These are phyloP conservation scores for Pseudopediastrum boryanum DNA, from an alignment of 139 green algal genomes.

Conservation along the genomic window DNA sequence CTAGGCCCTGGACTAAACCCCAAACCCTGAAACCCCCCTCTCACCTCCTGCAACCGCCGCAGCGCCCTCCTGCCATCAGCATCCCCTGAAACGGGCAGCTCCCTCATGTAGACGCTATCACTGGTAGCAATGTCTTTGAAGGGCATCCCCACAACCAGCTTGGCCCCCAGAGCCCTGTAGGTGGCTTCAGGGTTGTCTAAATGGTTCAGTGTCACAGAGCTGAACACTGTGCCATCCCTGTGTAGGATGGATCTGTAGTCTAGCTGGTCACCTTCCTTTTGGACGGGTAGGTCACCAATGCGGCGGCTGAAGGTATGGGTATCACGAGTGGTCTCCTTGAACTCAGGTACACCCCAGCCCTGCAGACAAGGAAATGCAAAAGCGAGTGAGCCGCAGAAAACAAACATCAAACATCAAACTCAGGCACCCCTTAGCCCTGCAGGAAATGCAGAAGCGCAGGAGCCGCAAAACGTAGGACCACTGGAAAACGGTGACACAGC, in stretches of 20 bases:
- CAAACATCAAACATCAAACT: conserved; percentile 11
- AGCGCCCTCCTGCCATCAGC: conserved; percentile 69
- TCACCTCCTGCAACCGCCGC: conserved; percentile 84
- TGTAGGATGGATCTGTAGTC: conserved; percentile 93
- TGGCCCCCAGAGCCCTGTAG: conserved; percentile 91
- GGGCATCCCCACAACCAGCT: conserved; percentile 97
- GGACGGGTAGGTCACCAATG: conserved; percentile 78
- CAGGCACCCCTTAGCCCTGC: no score
- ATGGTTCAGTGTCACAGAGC: conserved; percentile 57
- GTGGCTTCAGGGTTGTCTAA: conserved; percentile 56
- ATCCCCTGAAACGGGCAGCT: conserved; percentile 69
- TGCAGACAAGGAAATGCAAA: conserved; percentile 24
- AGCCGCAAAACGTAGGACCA: no score
- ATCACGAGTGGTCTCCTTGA: conserved; percentile 86
- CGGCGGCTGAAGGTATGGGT: conserved; percentile 88
- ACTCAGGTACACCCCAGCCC: conserved; percentile 74
- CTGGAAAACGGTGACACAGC: no score
- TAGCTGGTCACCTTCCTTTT: conserved; percentile 74
- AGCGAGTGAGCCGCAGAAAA: not conserved
- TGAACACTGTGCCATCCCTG: conserved; percentile 69
- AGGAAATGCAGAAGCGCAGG: no score
- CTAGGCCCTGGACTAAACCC: no score
- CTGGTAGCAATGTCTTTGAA: conserved; percentile 98
- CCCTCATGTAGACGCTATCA: conserved; percentile 89
- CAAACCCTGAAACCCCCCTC: not conserved